A percentile compares a stretch with the other conserved stretches of the same genome.
These are phyloP conservation scores for Thraustotheca clavata DNA, from an alignment of 352 stramenopile genomes.

Conservation along the genomic window DNA sequence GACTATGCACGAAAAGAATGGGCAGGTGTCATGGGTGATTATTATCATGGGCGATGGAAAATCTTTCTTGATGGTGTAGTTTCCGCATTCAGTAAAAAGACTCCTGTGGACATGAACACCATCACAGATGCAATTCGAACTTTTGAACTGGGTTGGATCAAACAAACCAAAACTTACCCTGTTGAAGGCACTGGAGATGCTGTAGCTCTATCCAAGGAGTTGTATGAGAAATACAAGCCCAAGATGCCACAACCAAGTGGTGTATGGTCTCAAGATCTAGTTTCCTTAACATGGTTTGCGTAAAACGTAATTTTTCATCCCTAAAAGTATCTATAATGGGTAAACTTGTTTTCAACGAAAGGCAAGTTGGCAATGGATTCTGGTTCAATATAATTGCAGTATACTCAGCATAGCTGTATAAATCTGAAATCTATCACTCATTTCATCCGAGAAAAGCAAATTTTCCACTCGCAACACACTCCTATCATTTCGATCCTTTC, in stretches of 20 bases:
- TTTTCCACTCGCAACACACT: too few relatives aligned
- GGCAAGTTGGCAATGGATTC: too few relatives aligned
- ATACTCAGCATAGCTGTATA: too few relatives aligned
- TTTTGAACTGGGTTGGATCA: conserved; percentile 71
- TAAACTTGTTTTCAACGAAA: too few relatives aligned
- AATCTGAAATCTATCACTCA: too few relatives aligned
- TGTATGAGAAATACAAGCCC: conserved; percentile 8
- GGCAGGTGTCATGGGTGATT: conserved; percentile 50
- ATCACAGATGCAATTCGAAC: conserved; percentile 36
- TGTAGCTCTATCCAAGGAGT: background rate
- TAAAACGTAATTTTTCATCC: too few relatives aligned
- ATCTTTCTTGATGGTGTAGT: conserved; percentile 65
- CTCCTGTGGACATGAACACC: conserved; percentile 38
- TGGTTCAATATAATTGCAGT: too few relatives aligned
- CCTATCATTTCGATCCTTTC: too few relatives aligned
- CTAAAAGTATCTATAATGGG: too few relatives aligned
- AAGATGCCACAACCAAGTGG: conserved; percentile 1
- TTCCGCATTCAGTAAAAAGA: conserved; percentile 44
- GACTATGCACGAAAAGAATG: conserved; percentile 77
- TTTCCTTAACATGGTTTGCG: too few relatives aligned
- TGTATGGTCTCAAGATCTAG: too few relatives aligned
- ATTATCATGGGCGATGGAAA: conserved; percentile 59
- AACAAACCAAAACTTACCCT: conserved; percentile 21
- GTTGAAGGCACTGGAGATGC: background rate
- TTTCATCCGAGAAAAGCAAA: too few relatives aligned